Evolutionary conservation across 306 rosid species (phyloP).

Genomic region (Urtica urens): DNA sequence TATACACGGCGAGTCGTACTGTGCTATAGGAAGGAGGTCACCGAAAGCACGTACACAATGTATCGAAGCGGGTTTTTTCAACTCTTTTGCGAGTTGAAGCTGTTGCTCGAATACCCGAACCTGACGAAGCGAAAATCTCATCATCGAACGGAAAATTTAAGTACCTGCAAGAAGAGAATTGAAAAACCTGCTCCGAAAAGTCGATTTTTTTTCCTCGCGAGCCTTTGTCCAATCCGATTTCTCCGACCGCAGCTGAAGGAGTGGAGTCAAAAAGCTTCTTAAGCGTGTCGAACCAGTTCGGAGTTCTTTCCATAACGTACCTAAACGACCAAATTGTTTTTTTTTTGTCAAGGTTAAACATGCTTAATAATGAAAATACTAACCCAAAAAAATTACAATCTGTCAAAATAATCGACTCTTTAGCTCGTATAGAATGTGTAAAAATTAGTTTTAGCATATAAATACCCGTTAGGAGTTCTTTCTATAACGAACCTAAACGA

Average conservation of each 20-base stretch:
- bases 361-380: too few species aligned
- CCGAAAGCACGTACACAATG: conserved; percentile 89
- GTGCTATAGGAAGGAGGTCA: conserved; percentile 71
- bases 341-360: not conserved
- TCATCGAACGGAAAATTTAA: not conserved
- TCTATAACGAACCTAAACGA: conserved; percentile 50
- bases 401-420: too few species aligned
- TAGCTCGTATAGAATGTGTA: too few species aligned
- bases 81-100: conserved; percentile 64
- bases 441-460: too few species aligned
- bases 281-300: conserved; percentile 49
- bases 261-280: conserved; percentile 50
- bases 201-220: conserved; percentile 52
- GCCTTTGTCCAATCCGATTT: conserved; percentile 94
- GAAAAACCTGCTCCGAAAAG: conserved; percentile 56
- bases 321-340: conserved; percentile 18
- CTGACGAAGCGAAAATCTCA: conserved; percentile 23
- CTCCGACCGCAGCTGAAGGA: conserved; percentile 82
- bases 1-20: conserved; percentile 27
- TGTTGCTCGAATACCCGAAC: conserved; percentile 66
- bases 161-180: not conserved
- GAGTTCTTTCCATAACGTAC: conserved; percentile 58
- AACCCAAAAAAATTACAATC: too few species aligned
- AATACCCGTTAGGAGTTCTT: conserved; percentile 61
- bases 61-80: conserved; percentile 71